A percentile compares a stretch with the other conserved stretches of the same genome.
phyloP scores from a whole-genome alignment of 2,329 filamentous ascomycete genomes.

The Fusarium abutilonis region DNA sequence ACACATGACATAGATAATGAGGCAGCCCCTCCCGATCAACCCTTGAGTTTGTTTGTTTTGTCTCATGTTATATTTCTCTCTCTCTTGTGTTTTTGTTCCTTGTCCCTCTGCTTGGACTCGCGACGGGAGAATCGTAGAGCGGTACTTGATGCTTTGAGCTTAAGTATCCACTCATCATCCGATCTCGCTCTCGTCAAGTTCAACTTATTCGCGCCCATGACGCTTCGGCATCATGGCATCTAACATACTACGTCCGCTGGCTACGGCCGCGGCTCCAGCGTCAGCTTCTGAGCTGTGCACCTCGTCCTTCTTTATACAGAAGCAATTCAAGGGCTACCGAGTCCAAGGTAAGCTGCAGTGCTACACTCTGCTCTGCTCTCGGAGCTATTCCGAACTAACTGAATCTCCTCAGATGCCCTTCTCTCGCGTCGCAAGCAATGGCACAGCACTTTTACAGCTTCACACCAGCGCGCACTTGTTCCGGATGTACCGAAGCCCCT shows the following conservation, averaged over 20 bases:
- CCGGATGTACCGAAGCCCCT: slow-evolving; percentile 47
- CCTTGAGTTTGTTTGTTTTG: slow-evolving; percentile 12
- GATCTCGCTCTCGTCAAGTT: slow-evolving; percentile 23
- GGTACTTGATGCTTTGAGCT: background rate
- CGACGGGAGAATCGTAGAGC: slow-evolving; percentile 14
- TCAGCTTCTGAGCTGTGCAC: slow-evolving; percentile 47
- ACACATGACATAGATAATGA: slow-evolving; percentile 39
- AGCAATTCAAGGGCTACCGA: slow-evolving; percentile 38
- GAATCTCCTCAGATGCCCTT: slow-evolving; percentile 12
- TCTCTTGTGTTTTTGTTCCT: background rate
- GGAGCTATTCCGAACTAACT: slow-evolving; percentile 20
- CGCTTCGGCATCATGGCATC: slow-evolving; percentile 49
- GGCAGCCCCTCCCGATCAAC: slow-evolving; percentile 27
- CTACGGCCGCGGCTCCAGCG: slow-evolving; percentile 36
- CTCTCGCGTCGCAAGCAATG: slow-evolving; percentile 50
- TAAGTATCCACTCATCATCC: slow-evolving; percentile 17
- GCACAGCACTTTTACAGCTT: slow-evolving; percentile 50
- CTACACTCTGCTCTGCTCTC: background rate
- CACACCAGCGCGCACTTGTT: slow-evolving; percentile 45
- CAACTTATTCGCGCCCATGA: slow-evolving; percentile 38
- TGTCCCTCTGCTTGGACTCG: slow-evolving; percentile 18
- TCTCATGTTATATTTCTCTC: slow-evolving; percentile 18
- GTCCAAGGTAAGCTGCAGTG: slow-evolving; percentile 37
- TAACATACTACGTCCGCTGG: slow-evolving; percentile 49
- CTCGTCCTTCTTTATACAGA: slow-evolving; percentile 42